A percentile compares a stretch with the other conserved stretches of the same genome.
Conservation (phyloP, 1,139 yeast species). For the Sugiyamaella paludigena region DNA sequence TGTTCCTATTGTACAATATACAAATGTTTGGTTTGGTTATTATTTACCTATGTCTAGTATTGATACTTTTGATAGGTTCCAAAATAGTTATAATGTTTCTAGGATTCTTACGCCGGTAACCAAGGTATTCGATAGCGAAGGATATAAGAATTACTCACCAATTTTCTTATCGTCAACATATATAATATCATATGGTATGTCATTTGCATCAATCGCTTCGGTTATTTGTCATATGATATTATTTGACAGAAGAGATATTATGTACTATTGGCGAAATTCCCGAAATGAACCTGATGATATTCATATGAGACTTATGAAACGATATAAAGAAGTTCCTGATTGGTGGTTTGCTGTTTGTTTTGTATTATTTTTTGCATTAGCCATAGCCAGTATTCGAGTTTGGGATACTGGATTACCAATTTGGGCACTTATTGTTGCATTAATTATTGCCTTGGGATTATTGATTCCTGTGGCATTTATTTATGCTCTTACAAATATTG, state of each 20-base stretch:
- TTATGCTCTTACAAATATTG: constrained; percentile 53
- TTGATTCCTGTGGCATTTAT: constrained; percentile 56
- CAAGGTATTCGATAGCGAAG: constrained; percentile 44
- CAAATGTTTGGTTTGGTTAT: constrained; percentile 51
- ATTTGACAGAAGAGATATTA: constrained; percentile 56
- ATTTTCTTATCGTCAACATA: constrained; percentile 63
- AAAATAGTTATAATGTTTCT: constrained; percentile 44
- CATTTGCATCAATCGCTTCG: constrained; percentile 63
- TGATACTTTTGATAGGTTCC: constrained; percentile 46
- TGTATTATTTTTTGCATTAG: constrained; percentile 48
- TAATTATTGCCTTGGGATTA: constrained; percentile 50
- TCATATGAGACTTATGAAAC: constrained; percentile 59
- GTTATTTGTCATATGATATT: constrained; percentile 53
- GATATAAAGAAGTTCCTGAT: constrained; percentile 60
- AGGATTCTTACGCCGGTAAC: constrained; percentile 35
- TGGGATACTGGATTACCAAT: constrained; percentile 45
- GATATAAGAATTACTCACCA: constrained; percentile 56
- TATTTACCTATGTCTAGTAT: constrained; percentile 51
- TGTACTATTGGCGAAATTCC: constrained; percentile 45
- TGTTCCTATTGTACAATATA: constrained; percentile 49
- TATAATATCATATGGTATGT: constrained; percentile 59
- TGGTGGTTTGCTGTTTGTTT: constrained; percentile 62
- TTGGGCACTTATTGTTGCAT: constrained; percentile 56
- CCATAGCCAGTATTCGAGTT: constrained; percentile 47
- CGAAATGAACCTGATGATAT: constrained; percentile 54